phyloP scores from a whole-genome alignment of 352 stramenopile species.

The Globisporangium radiosum region DNA sequence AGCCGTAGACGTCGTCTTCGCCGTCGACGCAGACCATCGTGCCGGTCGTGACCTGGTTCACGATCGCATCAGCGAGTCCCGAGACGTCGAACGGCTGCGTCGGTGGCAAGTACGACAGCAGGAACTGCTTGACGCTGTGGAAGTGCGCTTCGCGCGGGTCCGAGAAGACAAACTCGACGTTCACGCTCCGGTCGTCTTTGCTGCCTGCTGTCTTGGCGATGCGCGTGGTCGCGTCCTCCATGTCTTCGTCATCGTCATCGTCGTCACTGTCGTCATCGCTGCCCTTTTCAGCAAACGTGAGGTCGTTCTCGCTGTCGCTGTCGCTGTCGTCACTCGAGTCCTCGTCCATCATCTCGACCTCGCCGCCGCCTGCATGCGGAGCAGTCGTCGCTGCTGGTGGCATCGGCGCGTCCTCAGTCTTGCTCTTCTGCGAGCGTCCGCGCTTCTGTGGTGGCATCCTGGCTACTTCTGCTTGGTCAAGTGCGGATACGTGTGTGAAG shows the following conservation, averaged over 20 bases:
- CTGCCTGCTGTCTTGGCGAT: not conserved
- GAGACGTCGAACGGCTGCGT: constrained; percentile 78
- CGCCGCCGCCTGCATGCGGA: constrained; percentile 10
- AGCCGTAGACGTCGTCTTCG: constrained; percentile 80
- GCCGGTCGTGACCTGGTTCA: constrained; percentile 61
- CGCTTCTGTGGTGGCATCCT: constrained; percentile 29
- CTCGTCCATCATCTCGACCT: constrained; percentile 51
- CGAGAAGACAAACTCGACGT: constrained; percentile 80
- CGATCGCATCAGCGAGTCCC: constrained; percentile 68
- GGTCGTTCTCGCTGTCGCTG: constrained; percentile 48
- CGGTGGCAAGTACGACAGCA: constrained; percentile 64
- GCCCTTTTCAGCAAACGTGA: constrained; percentile 43
- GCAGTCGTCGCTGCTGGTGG: not conserved
- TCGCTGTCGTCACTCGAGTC: constrained; percentile 36
- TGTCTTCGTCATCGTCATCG: constrained; percentile 50
- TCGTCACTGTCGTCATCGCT: constrained; percentile 34
- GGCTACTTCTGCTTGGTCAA: not conserved
- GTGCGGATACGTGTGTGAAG: not conserved
- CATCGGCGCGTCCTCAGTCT: constrained; percentile 9
- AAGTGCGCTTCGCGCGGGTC: constrained; percentile 78
- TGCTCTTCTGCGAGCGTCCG: constrained; percentile 16
- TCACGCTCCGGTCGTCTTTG: constrained; percentile 32
- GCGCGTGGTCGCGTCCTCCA: constrained; percentile 22
- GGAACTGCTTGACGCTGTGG: constrained; percentile 84
- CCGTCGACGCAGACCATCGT: constrained; percentile 81